Evolutionary conservation across 2,329 filamentous ascomycete species (phyloP), one percentile per base, ranked within the genome.

Genomic region (Colletotrichum plurivorum): DNA sequence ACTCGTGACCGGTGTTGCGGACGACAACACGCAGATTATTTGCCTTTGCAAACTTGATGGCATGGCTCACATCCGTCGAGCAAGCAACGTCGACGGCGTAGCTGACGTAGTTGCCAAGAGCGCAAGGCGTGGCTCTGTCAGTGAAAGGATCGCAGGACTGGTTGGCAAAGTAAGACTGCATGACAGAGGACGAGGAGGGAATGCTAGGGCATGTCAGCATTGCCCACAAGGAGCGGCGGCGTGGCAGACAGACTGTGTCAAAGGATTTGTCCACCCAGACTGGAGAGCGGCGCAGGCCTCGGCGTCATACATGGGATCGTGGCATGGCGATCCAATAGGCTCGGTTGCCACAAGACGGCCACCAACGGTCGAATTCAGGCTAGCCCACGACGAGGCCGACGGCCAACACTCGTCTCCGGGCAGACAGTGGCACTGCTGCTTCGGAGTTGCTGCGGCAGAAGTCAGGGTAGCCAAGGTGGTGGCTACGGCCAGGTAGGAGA

Each of bases 341-440:
- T 84, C 76, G 0, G 85, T 88, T 9, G 83, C 80, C 43, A 90
- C 79, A 25, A 91, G 78, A 5, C 78, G 79, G 0, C 87, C 87
- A 20, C 79, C 78, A 2, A 90, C 78, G 1, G 87, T 84, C 8
- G 75, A 57, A 72, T 91, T 89, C 58, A 91, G 82, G 0, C 71
- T 61, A 4, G 77, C 71, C 88, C 89, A 91, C 5, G 77, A 74
- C 1, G 72, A 54, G 0, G 71, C n/a, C 0, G 78, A 76, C 0
- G 89, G 89, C 88, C 89, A 92, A 73, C 81, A 84, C 0, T 71
- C 13, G 61, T 90, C 85, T 13, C 83, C 84, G 0, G 88, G 88
- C 43, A 85, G 80, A 75, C 82, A 84, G n/a, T 80, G 80, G 73
- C 84, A 87, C 45, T 64, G 66, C 46, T 56, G 69, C 56, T 49